A percentile compares a stretch with the other conserved stretches of the same genome.
Evolutionary conservation across 2,329 filamentous ascomycete species (phyloP).

Genomic region (Aureobasidium sp.): DNA sequence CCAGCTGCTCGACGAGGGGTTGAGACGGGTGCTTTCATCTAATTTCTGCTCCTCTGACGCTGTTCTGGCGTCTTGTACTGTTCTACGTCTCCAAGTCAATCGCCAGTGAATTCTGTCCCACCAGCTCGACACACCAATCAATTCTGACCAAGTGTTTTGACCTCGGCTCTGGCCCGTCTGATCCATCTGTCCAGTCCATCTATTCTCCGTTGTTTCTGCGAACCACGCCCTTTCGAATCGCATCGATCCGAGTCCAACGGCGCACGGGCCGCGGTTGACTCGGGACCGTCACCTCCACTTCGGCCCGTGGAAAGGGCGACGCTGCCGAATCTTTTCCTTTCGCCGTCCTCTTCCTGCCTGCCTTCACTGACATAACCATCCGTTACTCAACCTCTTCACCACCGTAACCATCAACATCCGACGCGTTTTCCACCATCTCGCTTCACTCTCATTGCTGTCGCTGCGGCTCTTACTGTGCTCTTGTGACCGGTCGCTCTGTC

Average conservation of each 20-base stretch:
- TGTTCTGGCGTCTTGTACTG: background rate
- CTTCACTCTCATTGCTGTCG: background rate
- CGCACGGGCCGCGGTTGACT: background rate
- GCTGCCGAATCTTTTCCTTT: constrained; percentile 7
- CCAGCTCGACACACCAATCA: background rate
- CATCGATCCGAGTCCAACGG: constrained; percentile 4
- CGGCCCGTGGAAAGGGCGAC: background rate
- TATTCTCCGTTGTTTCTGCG: background rate
- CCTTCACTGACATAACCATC: background rate
- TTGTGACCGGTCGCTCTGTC: constrained; percentile 11
- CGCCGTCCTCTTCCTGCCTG: background rate
- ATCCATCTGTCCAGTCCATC: background rate
- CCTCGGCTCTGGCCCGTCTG: background rate
- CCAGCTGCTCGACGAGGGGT: background rate
- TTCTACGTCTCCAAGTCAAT: background rate
- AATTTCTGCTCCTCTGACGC: background rate
- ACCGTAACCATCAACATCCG: background rate
- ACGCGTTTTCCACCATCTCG: background rate
- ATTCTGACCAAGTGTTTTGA: constrained; percentile 2
- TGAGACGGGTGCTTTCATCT: background rate
- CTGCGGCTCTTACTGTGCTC: constrained; percentile 7
- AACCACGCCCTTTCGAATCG: background rate
- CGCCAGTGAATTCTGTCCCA: background rate
- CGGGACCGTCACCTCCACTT: background rate
- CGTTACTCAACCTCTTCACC: background rate